Conservation (phyloP, 2,329 filamentous ascomycete species). For the Aspergillus sp. region DNA sequence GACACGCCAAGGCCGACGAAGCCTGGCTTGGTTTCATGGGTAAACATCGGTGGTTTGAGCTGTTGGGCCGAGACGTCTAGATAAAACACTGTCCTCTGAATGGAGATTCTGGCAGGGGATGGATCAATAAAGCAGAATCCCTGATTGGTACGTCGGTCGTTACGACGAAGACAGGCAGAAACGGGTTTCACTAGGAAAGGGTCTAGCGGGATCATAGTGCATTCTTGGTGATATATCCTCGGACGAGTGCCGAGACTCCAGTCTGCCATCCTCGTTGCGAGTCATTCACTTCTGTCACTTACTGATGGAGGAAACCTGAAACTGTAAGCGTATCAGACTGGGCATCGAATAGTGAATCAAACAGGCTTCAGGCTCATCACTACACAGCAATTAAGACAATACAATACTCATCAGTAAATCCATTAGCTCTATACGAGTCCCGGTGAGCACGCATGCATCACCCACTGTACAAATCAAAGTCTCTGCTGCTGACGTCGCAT, state of each 20-base stretch:
- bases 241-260: neutral
- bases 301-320: constrained; percentile 3
- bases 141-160: constrained; percentile 6
- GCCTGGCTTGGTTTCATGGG: constrained; percentile 10
- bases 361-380: neutral
- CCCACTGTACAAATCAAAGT: constrained; percentile 14
- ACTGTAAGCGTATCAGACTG: constrained; percentile 7
- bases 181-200: neutral
- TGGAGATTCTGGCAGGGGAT: constrained; percentile 6
- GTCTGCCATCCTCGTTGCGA: too few species aligned
- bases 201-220: neutral
- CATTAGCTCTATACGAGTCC: constrained; percentile 11
- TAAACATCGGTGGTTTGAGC: constrained; percentile 12
- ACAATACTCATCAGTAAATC: constrained; percentile 2
- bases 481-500: constrained; percentile 2
- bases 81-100: constrained; percentile 8
- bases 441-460: constrained; percentile 6
- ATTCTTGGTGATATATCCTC: neutral
- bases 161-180: neutral
- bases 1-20: constrained; percentile 12
- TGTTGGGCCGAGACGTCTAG: constrained; percentile 9
- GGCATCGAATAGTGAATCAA: neutral
- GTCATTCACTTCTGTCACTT: too few species aligned
- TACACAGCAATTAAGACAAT: neutral
- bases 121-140: constrained; percentile 11